phyloP scores from a whole-genome alignment of 306 rosid genomes.

The Quercus dentata region DNA sequence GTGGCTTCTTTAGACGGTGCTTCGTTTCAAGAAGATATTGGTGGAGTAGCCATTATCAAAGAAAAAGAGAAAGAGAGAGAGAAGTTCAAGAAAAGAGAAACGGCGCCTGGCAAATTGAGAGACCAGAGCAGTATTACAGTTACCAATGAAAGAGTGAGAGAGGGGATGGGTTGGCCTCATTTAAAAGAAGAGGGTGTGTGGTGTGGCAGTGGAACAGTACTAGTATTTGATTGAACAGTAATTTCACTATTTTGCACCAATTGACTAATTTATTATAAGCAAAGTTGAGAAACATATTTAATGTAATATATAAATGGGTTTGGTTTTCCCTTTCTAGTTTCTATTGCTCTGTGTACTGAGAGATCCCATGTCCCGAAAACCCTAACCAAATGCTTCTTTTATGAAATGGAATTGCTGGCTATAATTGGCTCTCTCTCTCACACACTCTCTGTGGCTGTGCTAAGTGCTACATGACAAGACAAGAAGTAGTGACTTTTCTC shows the following conservation, averaged over 20 bases:
- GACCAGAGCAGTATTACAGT: slow-evolving; percentile 28
- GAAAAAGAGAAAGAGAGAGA: slow-evolving; percentile 31
- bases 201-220: background rate
- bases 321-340: background rate
- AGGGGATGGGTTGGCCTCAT: slow-evolving; percentile 29
- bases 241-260: too few species aligned
- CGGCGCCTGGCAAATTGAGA: slow-evolving; percentile 63
- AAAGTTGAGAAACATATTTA: background rate
- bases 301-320: background rate
- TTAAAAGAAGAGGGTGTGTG: slow-evolving; percentile 39
- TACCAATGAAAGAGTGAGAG: slow-evolving; percentile 48
- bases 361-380: slow-evolving; percentile 57
- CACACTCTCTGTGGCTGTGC: slow-evolving; percentile 1
- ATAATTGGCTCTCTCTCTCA: slow-evolving; percentile 26
- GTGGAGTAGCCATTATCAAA: slow-evolving; percentile 29
- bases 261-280: background rate
- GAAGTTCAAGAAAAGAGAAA: slow-evolving; percentile 19
- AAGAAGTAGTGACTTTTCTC: slow-evolving; percentile 61
- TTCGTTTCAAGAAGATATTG: slow-evolving; percentile 23
- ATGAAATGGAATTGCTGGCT: slow-evolving; percentile 28
- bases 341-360: slow-evolving; percentile 21
- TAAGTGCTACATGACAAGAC: slow-evolving; percentile 73
- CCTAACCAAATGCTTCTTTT: slow-evolving; percentile 43
- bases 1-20: slow-evolving; percentile 10
- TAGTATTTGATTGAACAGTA: too few species aligned